phyloP scores from a whole-genome alignment of 331 rosid species.

The Telfairia occidentalis region DNA sequence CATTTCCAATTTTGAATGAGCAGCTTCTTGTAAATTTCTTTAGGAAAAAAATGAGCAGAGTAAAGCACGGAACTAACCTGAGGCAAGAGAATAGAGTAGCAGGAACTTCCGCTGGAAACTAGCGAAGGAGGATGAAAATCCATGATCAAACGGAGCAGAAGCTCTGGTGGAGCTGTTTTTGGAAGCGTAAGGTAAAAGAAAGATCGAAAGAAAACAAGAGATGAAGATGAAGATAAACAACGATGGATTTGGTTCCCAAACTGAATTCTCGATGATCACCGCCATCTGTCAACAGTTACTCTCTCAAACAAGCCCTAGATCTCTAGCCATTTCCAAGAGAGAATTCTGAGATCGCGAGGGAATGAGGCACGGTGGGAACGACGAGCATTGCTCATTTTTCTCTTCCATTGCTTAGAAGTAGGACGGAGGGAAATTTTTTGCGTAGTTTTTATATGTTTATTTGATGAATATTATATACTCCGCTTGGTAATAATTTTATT shows the following conservation, averaged over 20 bases:
- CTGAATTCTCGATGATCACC: conserved; percentile 62
- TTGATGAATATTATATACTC: too few relatives aligned
- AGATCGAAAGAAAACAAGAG: conserved; percentile 50
- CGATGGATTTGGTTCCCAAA: conserved; percentile 74
- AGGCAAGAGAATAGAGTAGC: conserved; percentile 57
- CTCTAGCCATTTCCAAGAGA: conserved; percentile 7
- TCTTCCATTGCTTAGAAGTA: background rate
- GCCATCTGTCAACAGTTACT: conserved; percentile 35
- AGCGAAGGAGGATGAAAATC: conserved; percentile 45
- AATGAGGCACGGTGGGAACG: background rate
- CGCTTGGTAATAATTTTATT: too few relatives aligned
- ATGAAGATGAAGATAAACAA: conserved; percentile 46
- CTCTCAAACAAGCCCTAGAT: conserved; percentile 28
- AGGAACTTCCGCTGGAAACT: conserved; percentile 69
- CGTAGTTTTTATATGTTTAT: background rate
- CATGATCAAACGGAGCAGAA: conserved; percentile 60
- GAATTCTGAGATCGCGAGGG: background rate
- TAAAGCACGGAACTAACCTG: conserved; percentile 34
- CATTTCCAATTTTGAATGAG: background rate
- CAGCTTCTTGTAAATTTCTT: conserved; percentile 26
- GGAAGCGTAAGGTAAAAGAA: conserved; percentile 40
- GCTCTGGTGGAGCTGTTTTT: conserved; percentile 27
- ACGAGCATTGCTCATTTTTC: background rate
- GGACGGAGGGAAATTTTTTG: background rate
- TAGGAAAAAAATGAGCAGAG: background rate